Evolutionary conservation across 192 early-diverging fungal genomes (phyloP), one percentile per base, ranked within the genome.

Genomic region (Gryganskiella cystojenkinii): DNA sequence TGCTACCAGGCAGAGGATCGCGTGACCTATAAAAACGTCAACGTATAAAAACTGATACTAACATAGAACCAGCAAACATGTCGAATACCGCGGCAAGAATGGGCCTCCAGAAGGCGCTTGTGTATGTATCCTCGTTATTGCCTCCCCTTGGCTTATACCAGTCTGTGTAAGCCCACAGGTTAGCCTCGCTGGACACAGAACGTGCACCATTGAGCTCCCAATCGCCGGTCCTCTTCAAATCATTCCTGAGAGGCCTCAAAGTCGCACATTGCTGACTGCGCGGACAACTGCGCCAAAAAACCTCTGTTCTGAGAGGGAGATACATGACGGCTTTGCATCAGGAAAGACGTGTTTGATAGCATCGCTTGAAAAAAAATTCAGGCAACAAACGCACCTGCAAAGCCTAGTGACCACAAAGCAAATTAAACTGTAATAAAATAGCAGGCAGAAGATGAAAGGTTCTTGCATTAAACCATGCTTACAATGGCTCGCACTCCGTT

Each of bases 71-170:
- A 25, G 62, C 62, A 37, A 64, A 64, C 22, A 31, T 31, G n/a
- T 51, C 62, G 25, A 64, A 64, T 64, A 51, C 13, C 14, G 43
- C 62, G 10, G 50, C 51, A 20, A 64, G 44, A 11, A 64, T 31
- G 10, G 62, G 62, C 25, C 53, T 53, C 25, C 51, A 31, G 62
- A 64, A 51, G 35, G 20, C 9, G 50, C 27, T 51, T 31, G 35
- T 64, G 33, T 53, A 64, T 2, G 62, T 54, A 54, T 64, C 62
- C 44, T 64, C 62, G 50, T 40, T 52, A 25, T 53, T 31, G 34
- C 62, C 62, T 54, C 22, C 34, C 19, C 62, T 51, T 35, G 22
- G 19, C 28, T 30, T 30, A 46, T 52, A 64, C 62, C 51, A 64
- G 62, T 64, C 46, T 1, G 25, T 31, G 62, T 64, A 17, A 22